Percentiles rank a stretch among this genome's conserved stretches.
phyloP scores from a whole-genome alignment of 2,329 filamentous ascomycete species.

The Phoma sp. region DNA sequence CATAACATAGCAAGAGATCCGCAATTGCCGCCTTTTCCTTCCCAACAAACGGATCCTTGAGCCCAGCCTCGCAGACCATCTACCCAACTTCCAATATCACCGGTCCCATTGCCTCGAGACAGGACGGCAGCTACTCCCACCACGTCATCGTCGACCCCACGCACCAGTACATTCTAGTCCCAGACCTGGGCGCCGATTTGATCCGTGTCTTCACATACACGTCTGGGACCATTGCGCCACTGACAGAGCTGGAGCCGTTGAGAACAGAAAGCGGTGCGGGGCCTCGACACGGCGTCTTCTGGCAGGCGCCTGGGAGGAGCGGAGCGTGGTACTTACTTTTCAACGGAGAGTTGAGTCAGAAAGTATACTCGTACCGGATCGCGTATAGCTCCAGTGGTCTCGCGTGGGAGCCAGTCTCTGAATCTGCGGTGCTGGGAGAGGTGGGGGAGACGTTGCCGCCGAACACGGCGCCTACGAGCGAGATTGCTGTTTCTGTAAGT shows the following conservation, averaged over 20 bases:
- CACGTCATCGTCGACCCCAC: slow-evolving; percentile 68
- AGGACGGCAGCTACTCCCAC: slow-evolving; percentile 49
- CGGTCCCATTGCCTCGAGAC: slow-evolving; percentile 43
- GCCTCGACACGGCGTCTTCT: slow-evolving; percentile 68
- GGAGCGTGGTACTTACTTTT: slow-evolving; percentile 13
- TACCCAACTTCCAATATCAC: slow-evolving; percentile 10
- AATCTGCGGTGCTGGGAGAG: slow-evolving; percentile 2
- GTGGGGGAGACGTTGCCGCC: slow-evolving; percentile 6
- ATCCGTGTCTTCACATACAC: slow-evolving; percentile 64
- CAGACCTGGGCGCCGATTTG: slow-evolving; percentile 69
- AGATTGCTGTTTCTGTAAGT: slow-evolving; percentile 21
- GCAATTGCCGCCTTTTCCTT: slow-evolving; percentile 17
- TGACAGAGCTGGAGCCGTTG: slow-evolving; percentile 54
- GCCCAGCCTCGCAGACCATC: slow-evolving; percentile 6
- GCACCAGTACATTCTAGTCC: slow-evolving; percentile 63
- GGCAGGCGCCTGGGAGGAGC: slow-evolving; percentile 20
- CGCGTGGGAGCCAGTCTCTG: slow-evolving; percentile 9
- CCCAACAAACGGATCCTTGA: slow-evolving; percentile 4
- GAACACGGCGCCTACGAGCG: slow-evolving; percentile 22
- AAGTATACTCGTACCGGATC: slow-evolving; percentile 20
- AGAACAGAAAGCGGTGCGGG: slow-evolving; percentile 61
- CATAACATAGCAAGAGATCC: slow-evolving; percentile 15
- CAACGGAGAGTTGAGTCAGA: slow-evolving; percentile 24
- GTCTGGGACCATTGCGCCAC: slow-evolving; percentile 46
- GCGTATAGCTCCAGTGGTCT: slow-evolving; percentile 6